Base-by-base conservation (phyloP, 2,329 filamentous ascomycete genomes). In the Colletotrichum trifolii region DNA sequence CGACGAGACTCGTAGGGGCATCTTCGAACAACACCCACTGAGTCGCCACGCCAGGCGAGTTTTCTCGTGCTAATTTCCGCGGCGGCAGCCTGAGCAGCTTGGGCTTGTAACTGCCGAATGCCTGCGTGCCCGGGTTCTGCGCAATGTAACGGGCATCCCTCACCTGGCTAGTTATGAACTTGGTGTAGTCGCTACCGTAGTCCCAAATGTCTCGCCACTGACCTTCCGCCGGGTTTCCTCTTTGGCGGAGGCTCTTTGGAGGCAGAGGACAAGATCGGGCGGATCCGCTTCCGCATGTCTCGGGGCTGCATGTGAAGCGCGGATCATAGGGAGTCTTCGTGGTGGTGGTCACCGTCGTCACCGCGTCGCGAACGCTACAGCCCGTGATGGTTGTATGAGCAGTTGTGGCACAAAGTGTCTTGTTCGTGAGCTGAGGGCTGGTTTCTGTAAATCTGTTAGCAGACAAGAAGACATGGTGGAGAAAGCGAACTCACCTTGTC, bases 351-450 rank as follows among this genome's bases (percentile, higher is more conserved):
- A 49, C 13, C 8, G 45, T 45, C 10, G 38, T 63, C 17, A 50
- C 47, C 2, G 63, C 57, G 42, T 62, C 58, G 11, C 45, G 36
- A 13, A 66, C 58, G 35, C 52, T 60, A 7, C 63, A 66, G 40
- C 49, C 58, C 8, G 58, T 63, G 46, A 66, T 36, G 8, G 57
- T 57, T 12, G 52, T 66, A 59, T 55, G 53, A 2, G 46, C 45
- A 15, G 40, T 42, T 25, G 45, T 55, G 17, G 58, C 13, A 25
- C 63, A 55, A 12, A 53, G 42, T 8, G 59, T 50, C 8, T 15
- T 60, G 25, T 34, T 45, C 11, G 17, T 17, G 9, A 36, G 50
- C 10, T 25, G 15, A 11, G 46, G 17, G 12, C 7, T 34, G n/a
- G 38, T 55, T 6, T 42, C 49, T n/a, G 9, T 6, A 7, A 1